Evolutionary conservation across 2,329 filamentous ascomycete genomes (phyloP).

Genomic region (Fusarium newnesense): DNA sequence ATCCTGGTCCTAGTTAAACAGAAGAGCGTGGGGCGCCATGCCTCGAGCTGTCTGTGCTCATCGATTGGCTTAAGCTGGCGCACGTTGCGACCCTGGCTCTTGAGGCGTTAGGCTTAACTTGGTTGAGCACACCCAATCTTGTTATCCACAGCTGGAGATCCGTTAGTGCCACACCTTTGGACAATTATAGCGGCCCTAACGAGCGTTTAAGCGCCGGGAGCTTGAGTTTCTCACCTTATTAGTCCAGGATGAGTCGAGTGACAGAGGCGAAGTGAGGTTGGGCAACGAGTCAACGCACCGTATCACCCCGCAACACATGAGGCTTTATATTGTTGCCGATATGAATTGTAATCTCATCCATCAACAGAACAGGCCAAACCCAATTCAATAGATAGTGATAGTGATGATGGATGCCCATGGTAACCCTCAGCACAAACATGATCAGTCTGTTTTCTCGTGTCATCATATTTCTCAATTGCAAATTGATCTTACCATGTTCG

Average conservation of each 20-base stretch:
- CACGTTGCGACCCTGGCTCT: constrained; percentile 32
- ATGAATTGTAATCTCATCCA: constrained; percentile 18
- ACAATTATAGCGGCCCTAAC: constrained; percentile 46
- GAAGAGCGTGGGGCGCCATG: constrained; percentile 30
- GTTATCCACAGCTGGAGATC: constrained; percentile 17
- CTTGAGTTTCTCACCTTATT: constrained; percentile 33
- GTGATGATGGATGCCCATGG: constrained; percentile 28
- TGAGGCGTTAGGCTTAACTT: constrained; percentile 33
- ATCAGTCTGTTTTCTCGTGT: constrained; percentile 18
- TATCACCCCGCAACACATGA: not conserved
- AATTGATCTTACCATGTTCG: constrained; percentile 1
- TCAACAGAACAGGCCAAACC: not conserved
- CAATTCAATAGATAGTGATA: constrained; percentile 11
- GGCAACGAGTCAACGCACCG: constrained; percentile 15
- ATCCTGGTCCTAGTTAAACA: constrained; percentile 11
- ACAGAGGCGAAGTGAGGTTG: constrained; percentile 12
- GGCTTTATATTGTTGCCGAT: not conserved
- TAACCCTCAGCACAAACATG: constrained; percentile 20
- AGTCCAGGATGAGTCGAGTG: not conserved
- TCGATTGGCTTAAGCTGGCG: constrained; percentile 30
- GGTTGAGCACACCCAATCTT: constrained; percentile 25
- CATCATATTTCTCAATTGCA: constrained; percentile 18
- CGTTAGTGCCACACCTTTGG: constrained; percentile 31
- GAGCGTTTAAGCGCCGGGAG: constrained; percentile 45
- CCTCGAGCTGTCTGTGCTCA: constrained; percentile 28